Evolutionary conservation across 2,329 filamentous ascomycete genomes (phyloP), one percentile per base, ranked within the genome.

Genomic region (Colletotrichum sp.): DNA sequence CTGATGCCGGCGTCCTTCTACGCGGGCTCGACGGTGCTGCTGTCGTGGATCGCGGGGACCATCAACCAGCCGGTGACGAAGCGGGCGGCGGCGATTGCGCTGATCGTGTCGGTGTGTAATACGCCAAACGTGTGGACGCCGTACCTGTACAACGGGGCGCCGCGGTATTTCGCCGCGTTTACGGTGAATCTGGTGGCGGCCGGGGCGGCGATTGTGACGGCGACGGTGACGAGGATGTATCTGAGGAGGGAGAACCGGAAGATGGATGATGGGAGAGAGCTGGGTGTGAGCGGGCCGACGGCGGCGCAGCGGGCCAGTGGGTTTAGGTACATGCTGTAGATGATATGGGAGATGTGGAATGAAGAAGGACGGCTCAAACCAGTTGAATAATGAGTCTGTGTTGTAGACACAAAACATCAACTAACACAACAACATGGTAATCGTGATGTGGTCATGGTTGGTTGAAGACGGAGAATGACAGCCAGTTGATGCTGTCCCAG

Each of bases 1-100:
- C 58, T 61, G 16, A 61, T 61, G 58, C 58, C 58, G 58, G 58
- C 58, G 8, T 61, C 58, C 26, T 61, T 61, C 58, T 61, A 61
- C 28, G 58, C 58, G 18, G 58, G 58, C 0, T 61, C 58, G 58
- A 61, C 58, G 26, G 58, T 61, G 26, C 28, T 61, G 28, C 58
- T 61, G 16, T 34, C 28, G 15, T 61, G 58, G 58, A 61, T 61
- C 58, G 28, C 58, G 28, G 58, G 58, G 26, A 61, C 58, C 1
- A 26, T 61, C 7, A 61, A 61, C 58, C 58, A 61, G 28, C 58
- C 58, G 24, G 58, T 61, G 8, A 32, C 58, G 58, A 61, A 61
- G 58, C 26, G 58, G 18, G 58, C 58, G 26, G 58, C 58, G 58
- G 58, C 58, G 24, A 61, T 61, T 32, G 58, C 58, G 58, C 28